Base-by-base conservation (phyloP, 805 yeast species). In the Ogataea kodamae region DNA sequence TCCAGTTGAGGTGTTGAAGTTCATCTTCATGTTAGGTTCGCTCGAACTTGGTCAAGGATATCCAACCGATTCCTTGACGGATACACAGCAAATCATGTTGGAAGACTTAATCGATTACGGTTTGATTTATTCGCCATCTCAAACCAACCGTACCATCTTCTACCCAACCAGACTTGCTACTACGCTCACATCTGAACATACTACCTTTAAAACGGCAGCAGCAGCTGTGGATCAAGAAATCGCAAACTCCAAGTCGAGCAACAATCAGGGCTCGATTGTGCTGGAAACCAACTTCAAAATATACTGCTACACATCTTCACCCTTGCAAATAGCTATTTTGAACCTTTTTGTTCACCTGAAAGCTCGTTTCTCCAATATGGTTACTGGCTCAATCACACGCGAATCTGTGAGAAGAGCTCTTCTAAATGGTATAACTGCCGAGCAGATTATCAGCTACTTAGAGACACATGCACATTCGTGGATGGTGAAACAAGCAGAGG, bases 391-490 rank as follows among this genome's bases (percentile, higher is more conserved):
- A 45, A 73, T 92, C 39, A 89, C 97, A 5, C 75, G 97, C 57
- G 97, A 90, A 49, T 85, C 96, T 1, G 80, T 92, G 13, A 69
- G 97, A 40, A 67, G 73, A 34, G 98, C 98, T 0, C 62, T 92
- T 22, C 55, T 67, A 25, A 86, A 83, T 49, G 98, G 98, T 18
- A 92, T 92, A 49, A 84, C 96, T 0, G 90, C 97, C 0, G 96
- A 88, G 22, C 98, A 92, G 56, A 85, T 92, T 48, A 82, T 92
- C 41, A 76, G 86, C 44, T 92, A 90, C 55, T 61, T 92, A 27
- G 88, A 86, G 43, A 74, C 88, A 0, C 96, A 92, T 65, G 96
- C 97, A 0, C 97, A 90, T 61, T 84, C 94, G 2, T 95, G 88
- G 55, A 83, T 90, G 92, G 64, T 77, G 35, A 69, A 81, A 31